Evolutionary conservation across 2,329 filamentous ascomycete genomes (phyloP), one percentile per base, ranked within the genome.

Genomic region (Endocalyx cinctus): DNA sequence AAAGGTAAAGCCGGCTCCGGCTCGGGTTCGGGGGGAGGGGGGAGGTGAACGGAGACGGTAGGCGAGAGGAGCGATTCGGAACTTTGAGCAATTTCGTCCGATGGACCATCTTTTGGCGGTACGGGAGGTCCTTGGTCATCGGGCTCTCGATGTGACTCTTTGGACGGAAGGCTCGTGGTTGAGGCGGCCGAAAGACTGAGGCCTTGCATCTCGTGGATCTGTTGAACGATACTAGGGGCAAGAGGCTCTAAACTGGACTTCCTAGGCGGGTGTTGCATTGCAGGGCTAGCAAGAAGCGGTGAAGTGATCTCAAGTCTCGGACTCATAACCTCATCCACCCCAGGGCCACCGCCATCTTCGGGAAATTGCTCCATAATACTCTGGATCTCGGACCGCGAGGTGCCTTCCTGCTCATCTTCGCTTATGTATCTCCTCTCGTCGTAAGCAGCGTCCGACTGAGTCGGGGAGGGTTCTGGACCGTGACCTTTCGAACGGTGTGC

Each of bases 321-420:
- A 42, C 88, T 95, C 87, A 95, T 94, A 54, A 95, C 87, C 58
- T 94, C 87, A 31, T 90, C 82, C 41, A 76, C 79, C 5, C 73
- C 82, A 2, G 80, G 83, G 0, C 81, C 85, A 32, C 79, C 78
- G 17, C 78, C 78, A 31, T 78, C 78, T 52, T 86, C 80, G 47
- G 84, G 82, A 50, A 97, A 97, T 61, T 97, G 92, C 42, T 87
- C 87, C 87, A 98, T 97, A 57, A 98, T 97, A 55, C 77, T 94
- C 62, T 96, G 87, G 39, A 98, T 96, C 64, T 98, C 92, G 5
- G 83, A 82, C 38, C 79, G 77, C 2, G 85, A 87, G 32, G 78
- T 79, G 31, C 76, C 75, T 29, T 88, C 80, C 15, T 77, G 74
- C 34, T 78, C 73, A 50, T 79, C 78, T 51, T 81, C 79, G 47